Conservation (phyloP, 176 grass and related monocot species). For the Bolboschoenus planiculmis region DNA sequence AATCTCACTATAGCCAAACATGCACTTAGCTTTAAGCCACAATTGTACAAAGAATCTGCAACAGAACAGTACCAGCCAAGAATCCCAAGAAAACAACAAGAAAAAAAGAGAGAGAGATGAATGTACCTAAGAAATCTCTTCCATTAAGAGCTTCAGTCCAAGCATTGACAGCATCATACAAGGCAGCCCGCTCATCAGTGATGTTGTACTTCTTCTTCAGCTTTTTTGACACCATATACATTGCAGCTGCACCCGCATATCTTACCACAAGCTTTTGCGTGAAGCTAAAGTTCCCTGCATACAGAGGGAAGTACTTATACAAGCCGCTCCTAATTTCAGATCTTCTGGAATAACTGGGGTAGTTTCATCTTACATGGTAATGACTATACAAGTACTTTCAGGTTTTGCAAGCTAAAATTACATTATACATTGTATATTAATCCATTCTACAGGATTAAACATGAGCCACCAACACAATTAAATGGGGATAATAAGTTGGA, state of each 20-base stretch:
- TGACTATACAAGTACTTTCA: not conserved
- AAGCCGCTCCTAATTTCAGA: not conserved
- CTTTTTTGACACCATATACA: slow-evolving; percentile 95
- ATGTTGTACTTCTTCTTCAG: slow-evolving; percentile 93
- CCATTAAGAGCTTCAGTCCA: slow-evolving; percentile 78
- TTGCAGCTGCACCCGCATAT: slow-evolving; percentile 81
- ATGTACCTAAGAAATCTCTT: slow-evolving; percentile 73
- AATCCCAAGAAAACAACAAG: not conserved
- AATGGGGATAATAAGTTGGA: not conserved
- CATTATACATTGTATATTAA: not conserved
- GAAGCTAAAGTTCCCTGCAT: slow-evolving; percentile 82
- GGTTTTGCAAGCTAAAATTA: not conserved
- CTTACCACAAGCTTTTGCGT: slow-evolving; percentile 69
- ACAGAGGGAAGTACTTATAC: not conserved
- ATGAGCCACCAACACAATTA: not conserved
- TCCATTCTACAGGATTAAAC: not conserved
- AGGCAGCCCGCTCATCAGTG: slow-evolving; percentile 65
- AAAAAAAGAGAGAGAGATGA: not conserved
- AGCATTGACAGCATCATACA: slow-evolving; percentile 73
- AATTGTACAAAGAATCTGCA: not conserved
- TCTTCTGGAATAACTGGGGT: not conserved
- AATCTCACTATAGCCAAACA: no score
- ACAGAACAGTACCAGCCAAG: not conserved
- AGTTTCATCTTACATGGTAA: not conserved
- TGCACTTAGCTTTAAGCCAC: no score